Conservation (phyloP, 176 grass and related monocot genomes). For the Poa annua region DNA sequence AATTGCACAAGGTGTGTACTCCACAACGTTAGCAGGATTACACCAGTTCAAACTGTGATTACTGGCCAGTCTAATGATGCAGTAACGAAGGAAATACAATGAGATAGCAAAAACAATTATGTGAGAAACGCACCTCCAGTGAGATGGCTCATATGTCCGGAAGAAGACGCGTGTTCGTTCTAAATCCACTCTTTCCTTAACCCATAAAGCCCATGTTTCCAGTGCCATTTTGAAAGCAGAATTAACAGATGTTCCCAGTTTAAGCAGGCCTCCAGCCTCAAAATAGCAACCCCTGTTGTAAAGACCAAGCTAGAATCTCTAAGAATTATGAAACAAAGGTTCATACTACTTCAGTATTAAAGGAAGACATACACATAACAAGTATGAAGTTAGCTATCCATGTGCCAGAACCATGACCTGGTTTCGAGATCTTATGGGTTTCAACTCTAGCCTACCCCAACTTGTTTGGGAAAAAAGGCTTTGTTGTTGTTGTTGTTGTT, state of each 20-base stretch:
- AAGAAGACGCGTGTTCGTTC: conserved; percentile 82
- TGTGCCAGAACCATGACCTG: too few species aligned
- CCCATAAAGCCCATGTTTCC: conserved; percentile 92
- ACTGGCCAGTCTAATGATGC: neutral
- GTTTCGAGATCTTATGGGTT: too few species aligned
- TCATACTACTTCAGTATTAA: neutral
- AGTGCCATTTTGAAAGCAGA: conserved; percentile 89
- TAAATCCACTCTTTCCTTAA: conserved; percentile 68
- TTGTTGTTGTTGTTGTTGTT: too few species aligned
- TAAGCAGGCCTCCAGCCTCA: conserved; percentile 73
- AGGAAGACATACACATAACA: neutral
- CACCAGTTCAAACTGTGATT: neutral
- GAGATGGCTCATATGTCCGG: conserved; percentile 92
- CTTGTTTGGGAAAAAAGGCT: too few species aligned
- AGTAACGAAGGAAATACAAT: conserved; percentile 18
- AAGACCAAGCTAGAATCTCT: conserved; percentile 32
- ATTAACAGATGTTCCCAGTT: conserved; percentile 85
- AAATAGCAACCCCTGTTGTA: conserved; percentile 95
- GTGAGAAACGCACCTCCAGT: conserved; percentile 77
- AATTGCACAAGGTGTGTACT: neutral
- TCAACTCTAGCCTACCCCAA: too few species aligned
- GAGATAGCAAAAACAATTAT: neutral
- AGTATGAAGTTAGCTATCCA: too few species aligned
- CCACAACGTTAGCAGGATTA: neutral
- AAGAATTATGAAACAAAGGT: neutral